Conservation (phyloP, 148 eudicot species). For the Rhododendron ovatum region DNA sequence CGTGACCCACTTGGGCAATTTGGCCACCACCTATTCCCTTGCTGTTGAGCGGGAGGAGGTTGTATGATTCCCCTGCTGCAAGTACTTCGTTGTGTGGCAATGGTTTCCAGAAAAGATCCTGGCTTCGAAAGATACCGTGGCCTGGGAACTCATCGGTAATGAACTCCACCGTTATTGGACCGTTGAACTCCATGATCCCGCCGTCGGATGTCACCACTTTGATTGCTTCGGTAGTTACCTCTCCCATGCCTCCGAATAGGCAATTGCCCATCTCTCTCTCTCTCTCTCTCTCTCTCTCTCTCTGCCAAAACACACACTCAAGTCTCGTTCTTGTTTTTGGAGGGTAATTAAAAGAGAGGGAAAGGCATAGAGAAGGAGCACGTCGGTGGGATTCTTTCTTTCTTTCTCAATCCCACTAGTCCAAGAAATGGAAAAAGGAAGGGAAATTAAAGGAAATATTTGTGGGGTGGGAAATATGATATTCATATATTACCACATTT, state of each 20-base stretch:
- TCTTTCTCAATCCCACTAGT: conserved; percentile 1
- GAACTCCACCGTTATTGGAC: conserved; percentile 54
- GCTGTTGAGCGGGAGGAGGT: conserved; percentile 55
- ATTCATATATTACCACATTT: background rate
- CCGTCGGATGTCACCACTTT: conserved; percentile 66
- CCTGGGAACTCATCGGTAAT: conserved; percentile 69
- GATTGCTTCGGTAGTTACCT: conserved; percentile 25
- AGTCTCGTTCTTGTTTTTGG: background rate
- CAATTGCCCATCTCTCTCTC: conserved; percentile 65
- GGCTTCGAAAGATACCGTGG: conserved; percentile 60
- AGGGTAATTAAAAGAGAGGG: conserved; percentile 28
- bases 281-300: background rate
- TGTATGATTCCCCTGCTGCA: conserved; percentile 57
- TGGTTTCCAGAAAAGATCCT: conserved; percentile 73
- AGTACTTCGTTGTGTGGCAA: conserved; percentile 54
- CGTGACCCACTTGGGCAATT: conserved; percentile 39
- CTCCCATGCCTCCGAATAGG: conserved; percentile 50
- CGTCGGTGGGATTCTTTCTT: conserved; percentile 31
- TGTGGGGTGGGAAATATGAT: background rate
- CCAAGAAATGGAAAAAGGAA: background rate
- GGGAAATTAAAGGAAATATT: background rate
- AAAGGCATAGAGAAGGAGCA: conserved; percentile 6
- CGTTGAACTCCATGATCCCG: conserved; percentile 77
- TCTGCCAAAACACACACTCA: background rate
- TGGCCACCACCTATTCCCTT: background rate